A percentile compares a stretch with the other conserved stretches of the same genome.
phyloP scores from a whole-genome alignment of 257 asterid species.

The Lantana camara region DNA sequence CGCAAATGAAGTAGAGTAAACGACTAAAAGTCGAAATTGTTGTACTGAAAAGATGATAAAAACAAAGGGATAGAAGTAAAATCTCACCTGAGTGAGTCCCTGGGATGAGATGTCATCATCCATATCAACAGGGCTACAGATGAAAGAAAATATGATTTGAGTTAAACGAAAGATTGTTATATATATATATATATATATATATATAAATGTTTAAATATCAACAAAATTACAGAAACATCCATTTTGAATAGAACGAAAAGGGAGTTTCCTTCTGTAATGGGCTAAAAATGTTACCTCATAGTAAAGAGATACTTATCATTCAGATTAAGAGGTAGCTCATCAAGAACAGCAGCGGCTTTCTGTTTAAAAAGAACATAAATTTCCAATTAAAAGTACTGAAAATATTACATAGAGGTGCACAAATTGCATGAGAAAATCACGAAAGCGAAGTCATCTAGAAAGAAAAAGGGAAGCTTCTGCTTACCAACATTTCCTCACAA shows the following conservation, averaged over 20 bases:
- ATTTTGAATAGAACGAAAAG: slow-evolving; percentile 1
- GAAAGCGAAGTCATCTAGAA: slow-evolving; percentile 8
- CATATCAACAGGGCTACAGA: slow-evolving; percentile 89
- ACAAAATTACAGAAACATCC: not conserved
- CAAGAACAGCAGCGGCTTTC: slow-evolving; percentile 90
- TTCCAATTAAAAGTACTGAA: slow-evolving; percentile 19
- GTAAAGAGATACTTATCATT: slow-evolving; percentile 80
- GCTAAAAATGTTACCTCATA: slow-evolving; percentile 59
- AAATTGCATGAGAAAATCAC: not conserved
- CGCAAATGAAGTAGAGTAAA: no score
- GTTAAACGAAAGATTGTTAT: not conserved
- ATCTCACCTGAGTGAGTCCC: slow-evolving; percentile 86
- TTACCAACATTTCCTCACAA: slow-evolving; percentile 79
- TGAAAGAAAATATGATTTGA: slow-evolving; percentile 23
- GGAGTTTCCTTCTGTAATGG: not conserved
- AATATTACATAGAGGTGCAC: not conserved
- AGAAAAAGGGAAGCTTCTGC: slow-evolving; percentile 15
- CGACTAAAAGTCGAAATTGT: no score
- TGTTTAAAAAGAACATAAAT: slow-evolving; percentile 36
- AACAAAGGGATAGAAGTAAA: slow-evolving; percentile 15
- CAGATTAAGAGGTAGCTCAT: slow-evolving; percentile 79
- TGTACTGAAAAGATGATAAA: slow-evolving; percentile 10
- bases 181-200: no score
- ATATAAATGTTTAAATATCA: not conserved
- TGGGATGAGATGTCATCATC: slow-evolving; percentile 77